Base-by-base conservation (phyloP, 768 basidiomycete species). In the Rubroboletus satanas region DNA sequence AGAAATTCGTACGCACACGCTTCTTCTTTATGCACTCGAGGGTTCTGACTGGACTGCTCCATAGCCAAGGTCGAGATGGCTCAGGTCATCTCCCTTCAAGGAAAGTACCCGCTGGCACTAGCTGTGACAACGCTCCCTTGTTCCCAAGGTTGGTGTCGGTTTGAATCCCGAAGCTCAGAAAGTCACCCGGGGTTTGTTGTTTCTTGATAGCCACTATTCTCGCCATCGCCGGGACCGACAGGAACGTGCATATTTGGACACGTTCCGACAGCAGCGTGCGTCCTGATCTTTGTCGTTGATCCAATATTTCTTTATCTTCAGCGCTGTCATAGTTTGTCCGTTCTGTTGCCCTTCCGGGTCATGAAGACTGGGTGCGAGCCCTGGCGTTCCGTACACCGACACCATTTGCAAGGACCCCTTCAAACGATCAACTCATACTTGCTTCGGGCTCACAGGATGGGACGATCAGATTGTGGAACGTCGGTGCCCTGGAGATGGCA, bases 391-490 rank as follows among this genome's bases (percentile, higher is more conserved):
- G 75, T 43, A 41, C 62, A 1, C 71, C 77, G 11, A 44, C 52
- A 17, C 57, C 63, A 5, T 56, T 67, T 4, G 64, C 69, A 2
- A 60, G 26, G 7, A 6, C 23, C 3, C 31, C 42, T 45, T 28
- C 44, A 17, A 33, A 51, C 33, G 74, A 77, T n/a, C 73, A 78
- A 31, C 76, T 98, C 8, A 67, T 88, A 0, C 77, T 99, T 36
- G 95, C 97, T 1, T 95, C 94, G 23, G 97, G 93, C 1, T 95
- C 94, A 9, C 97, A 98, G 72, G 97, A 99, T 67, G 84, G 85
- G 8, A 95, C 90, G 29, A 90, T 98, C 50, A 85, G 97, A 38
- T 74, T 98, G 5, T 99, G 97, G 97, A 85, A 84, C 54, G 84
- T 99, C 58, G 83, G 87, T 42, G 65, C 74, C 17, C 69, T 83